A percentile compares a stretch with the other conserved stretches of the same genome.
These are phyloP conservation scores for Capronia coronata DNA, from an alignment of 2,329 filamentous ascomycete species.

Conservation along the genomic window DNA sequence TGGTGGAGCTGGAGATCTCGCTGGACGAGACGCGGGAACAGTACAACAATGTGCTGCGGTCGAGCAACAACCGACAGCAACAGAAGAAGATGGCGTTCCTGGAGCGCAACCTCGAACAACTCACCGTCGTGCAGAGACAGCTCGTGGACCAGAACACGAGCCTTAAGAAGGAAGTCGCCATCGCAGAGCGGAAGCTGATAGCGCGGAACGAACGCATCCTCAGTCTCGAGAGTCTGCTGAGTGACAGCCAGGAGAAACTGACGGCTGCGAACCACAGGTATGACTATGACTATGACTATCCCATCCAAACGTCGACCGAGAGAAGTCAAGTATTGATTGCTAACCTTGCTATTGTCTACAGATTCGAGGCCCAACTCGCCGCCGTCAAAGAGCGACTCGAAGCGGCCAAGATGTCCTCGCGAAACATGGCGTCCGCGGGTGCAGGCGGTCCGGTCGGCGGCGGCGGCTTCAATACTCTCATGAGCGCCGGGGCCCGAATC, in stretches of 20 bases:
- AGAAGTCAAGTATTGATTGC: slow-evolving; percentile 3
- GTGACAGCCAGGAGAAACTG: slow-evolving; percentile 97
- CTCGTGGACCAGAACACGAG: slow-evolving; percentile 96
- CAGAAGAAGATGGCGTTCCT: slow-evolving; percentile 99
- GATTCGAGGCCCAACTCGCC: slow-evolving; percentile 94
- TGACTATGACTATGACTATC: too few relatives aligned
- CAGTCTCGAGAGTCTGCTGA: slow-evolving; percentile 81
- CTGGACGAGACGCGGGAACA: slow-evolving; percentile 96
- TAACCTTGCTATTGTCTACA: slow-evolving; percentile 37
- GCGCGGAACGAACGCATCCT: slow-evolving; percentile 95
- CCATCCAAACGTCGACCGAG: too few relatives aligned
- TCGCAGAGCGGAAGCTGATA: slow-evolving; percentile 94
- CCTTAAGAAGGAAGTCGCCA: slow-evolving; percentile 98
- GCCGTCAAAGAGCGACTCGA: slow-evolving; percentile 97
- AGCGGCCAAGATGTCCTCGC: slow-evolving; percentile 87
- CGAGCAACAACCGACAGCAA: slow-evolving; percentile 95
- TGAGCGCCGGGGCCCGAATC: slow-evolving; percentile 47
- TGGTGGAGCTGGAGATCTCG: slow-evolving; percentile 96
- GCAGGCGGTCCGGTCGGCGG: slow-evolving; percentile 58
- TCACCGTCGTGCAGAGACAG: slow-evolving; percentile 94
- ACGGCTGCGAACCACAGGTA: slow-evolving; percentile 96
- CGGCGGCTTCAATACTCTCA: slow-evolving; percentile 32
- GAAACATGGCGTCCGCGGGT: slow-evolving; percentile 59
- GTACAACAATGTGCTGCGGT: slow-evolving; percentile 96
- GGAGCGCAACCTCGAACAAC: slow-evolving; percentile 93